Conservation (phyloP, 2,329 filamentous ascomycete species). For the Alternaria incomplexa region DNA sequence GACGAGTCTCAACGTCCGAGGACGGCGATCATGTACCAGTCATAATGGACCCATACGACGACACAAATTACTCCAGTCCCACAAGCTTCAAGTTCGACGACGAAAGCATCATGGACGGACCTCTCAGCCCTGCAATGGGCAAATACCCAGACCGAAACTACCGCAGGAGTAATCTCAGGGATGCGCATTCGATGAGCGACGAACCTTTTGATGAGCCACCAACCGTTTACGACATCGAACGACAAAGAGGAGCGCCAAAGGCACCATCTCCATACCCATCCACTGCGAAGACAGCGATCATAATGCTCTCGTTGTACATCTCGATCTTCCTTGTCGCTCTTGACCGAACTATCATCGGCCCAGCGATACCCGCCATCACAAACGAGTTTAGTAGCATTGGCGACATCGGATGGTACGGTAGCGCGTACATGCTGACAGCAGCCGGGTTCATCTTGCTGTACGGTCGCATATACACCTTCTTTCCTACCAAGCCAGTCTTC, state of each 20-base stretch:
- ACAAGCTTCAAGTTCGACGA: conserved; percentile 2
- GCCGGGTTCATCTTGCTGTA: conserved; percentile 52
- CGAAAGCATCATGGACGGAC: conserved; percentile 16
- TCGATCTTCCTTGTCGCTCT: conserved; percentile 43
- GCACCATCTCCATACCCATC: conserved; percentile 24
- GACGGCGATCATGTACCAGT: conserved; percentile 13
- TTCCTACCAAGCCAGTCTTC: conserved; percentile 58
- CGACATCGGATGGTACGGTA: conserved; percentile 54
- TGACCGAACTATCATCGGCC: conserved; percentile 54
- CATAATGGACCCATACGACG: conserved; percentile 12
- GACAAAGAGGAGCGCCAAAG: background rate
- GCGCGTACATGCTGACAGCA: conserved; percentile 48
- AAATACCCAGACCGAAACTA: conserved; percentile 10
- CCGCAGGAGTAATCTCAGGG: conserved; percentile 16
- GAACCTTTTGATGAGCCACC: background rate
- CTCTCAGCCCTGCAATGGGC: conserved; percentile 9
- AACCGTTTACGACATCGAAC: background rate
- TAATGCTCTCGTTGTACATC: conserved; percentile 41
- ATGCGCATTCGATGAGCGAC: conserved; percentile 10
- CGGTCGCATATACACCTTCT: conserved; percentile 56
- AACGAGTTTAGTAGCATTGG: conserved; percentile 51
- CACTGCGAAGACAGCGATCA: conserved; percentile 32
- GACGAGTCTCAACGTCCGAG: background rate
- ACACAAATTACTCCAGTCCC: conserved; percentile 17
- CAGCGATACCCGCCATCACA: conserved; percentile 55